Base-by-base conservation (phyloP, 23 red algal species). In the Cyanidium caldarium region DNA sequence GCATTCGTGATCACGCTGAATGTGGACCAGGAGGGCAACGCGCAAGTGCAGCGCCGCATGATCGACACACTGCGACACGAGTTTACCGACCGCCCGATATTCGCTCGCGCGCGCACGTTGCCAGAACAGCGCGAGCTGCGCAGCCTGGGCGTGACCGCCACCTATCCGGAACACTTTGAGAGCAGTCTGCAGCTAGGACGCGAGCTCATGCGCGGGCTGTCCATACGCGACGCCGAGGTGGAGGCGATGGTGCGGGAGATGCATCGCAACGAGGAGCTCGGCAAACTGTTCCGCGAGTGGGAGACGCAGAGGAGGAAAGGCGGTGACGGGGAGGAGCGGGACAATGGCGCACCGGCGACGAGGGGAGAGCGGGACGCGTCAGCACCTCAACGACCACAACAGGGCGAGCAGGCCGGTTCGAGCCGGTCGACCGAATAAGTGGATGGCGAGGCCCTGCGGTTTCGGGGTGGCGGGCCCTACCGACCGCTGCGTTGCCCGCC, bases 151-250 rank as follows among this genome's bases (percentile, higher is more conserved):
- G 80, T 77, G 26, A 34, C 38, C 1, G 80, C 80, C 19, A 80
- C 78, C 65, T 93, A 73, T 57, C 87, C 87, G 29, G 87, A 93
- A 57, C 58, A 44, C 42, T 80, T 93, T 57, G 87, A 93, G 71
- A 81, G 79, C 23, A 84, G 79, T 66, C 68, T 93, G 58, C 65
- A 73, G 28, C 87, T 93, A 2, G 87, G 87, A 10, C 72, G 69
- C 61, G 81, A 77, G 44, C 73, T 93, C 34, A 39, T 93, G 13
- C 41, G 75, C 25, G 77, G 61, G 33, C 77, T 89, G 34, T 69
- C 69, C 35, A 73, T 68, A 1, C 56, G 61, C 35, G 44, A 73
- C 40, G 68, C 61, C 30, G 84, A 87, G 42, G 65, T 80, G 14
- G 40, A 37, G 25, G 31, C 84, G 0, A 87, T 87, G 30, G 79